A percentile compares a stretch with the other conserved stretches of the same genome.
Evolutionary conservation across 2,329 filamentous ascomycete species (phyloP).

Genomic region (Neofusicoccum umdonicola): DNA sequence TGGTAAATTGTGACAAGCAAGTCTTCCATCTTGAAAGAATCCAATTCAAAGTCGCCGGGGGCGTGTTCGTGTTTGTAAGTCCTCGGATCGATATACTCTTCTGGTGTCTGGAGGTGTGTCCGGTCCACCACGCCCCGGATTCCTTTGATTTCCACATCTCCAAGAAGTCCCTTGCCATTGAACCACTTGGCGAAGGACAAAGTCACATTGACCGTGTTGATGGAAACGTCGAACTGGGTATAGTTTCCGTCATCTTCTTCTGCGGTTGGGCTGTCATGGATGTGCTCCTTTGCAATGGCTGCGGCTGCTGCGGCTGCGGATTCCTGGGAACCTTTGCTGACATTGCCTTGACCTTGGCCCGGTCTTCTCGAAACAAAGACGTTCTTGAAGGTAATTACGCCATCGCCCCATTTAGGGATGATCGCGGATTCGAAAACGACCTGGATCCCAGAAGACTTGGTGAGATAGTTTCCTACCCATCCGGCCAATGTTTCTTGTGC

Average conservation of each 20-base stretch:
- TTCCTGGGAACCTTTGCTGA: constrained; percentile 86
- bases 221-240: constrained; percentile 93
- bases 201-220: constrained; percentile 93
- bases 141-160: constrained; percentile 91
- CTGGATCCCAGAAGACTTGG: constrained; percentile 85
- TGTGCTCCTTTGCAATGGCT: constrained; percentile 49
- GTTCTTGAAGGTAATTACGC: constrained; percentile 94
- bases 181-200: constrained; percentile 99
- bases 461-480: constrained; percentile 94
- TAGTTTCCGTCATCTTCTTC: constrained; percentile 90
- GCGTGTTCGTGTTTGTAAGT: constrained; percentile 84
- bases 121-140: constrained; percentile 90
- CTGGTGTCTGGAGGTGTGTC: constrained; percentile 73
- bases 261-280: constrained; percentile 40
- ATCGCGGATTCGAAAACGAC: constrained; percentile 98
- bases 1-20: constrained; percentile 89
- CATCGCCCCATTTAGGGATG: constrained; percentile 91
- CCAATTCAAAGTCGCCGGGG: constrained; percentile 94
- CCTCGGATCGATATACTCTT: constrained; percentile 71
- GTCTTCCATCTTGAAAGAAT: constrained; percentile 95
- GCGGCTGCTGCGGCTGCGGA: constrained; percentile 82
- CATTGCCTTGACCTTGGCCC: constrained; percentile 75
- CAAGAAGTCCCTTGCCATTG: constrained; percentile 88
- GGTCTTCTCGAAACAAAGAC: constrained; percentile 92
- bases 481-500: constrained; percentile 93